These are phyloP conservation scores for Saccharomycopsis fermentans DNA, from an alignment of 805 yeast genomes.

Conservation along the genomic window DNA sequence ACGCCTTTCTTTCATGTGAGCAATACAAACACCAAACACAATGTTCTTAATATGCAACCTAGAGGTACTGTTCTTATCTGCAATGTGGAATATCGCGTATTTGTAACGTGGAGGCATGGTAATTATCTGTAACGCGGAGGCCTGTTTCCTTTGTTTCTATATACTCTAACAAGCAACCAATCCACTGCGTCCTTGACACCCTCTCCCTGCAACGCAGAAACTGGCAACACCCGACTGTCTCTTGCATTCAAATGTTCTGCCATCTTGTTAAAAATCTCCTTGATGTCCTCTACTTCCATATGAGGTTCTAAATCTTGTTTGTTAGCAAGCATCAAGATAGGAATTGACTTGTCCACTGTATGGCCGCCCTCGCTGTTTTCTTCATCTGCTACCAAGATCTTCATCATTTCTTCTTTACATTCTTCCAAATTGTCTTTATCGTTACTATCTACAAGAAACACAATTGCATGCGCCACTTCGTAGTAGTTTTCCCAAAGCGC, in stretches of 20 bases:
- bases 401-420: slow-evolving; percentile 49
- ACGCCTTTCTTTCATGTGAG: too few species aligned
- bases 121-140: slow-evolving; percentile 48
- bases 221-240: slow-evolving; percentile 82
- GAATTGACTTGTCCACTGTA: slow-evolving; percentile 40
- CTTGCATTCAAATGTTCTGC: slow-evolving; percentile 83
- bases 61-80: too few species aligned
- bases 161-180: slow-evolving; percentile 71
- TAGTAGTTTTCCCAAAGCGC: slow-evolving; percentile 84
- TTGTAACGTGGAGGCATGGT: too few species aligned
- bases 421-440: slow-evolving; percentile 77
- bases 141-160: slow-evolving; percentile 48
- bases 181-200: slow-evolving; percentile 83
- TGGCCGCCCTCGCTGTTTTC: slow-evolving; percentile 31
- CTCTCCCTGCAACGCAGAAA: slow-evolving; percentile 72
- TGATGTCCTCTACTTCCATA: slow-evolving; percentile 67
- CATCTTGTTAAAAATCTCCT: slow-evolving; percentile 72
- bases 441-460: slow-evolving; percentile 86
- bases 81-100: too few species aligned
- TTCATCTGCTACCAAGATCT: slow-evolving; percentile 24
- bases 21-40: too few species aligned
- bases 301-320: slow-evolving; percentile 75
- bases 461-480: slow-evolving; percentile 78
- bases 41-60: too few species aligned
- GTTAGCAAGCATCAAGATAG: slow-evolving; percentile 89